Base-by-base conservation (phyloP, 345 rosid genomes). In the Jatropha curcas region DNA sequence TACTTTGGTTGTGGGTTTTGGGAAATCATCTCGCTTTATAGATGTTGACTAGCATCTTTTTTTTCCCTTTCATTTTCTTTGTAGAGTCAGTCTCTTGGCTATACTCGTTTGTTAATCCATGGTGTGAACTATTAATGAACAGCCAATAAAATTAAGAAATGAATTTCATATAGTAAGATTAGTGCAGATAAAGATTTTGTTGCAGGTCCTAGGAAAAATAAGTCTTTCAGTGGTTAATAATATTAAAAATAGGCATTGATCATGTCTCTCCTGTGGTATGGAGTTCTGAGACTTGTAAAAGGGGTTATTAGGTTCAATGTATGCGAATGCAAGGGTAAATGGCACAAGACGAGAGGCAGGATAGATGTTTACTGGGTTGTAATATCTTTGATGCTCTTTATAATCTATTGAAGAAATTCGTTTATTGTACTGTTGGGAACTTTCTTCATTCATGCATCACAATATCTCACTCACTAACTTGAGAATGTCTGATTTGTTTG, bases 401-500 rank as follows among this genome's bases (percentile, higher is more conserved):
- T 37, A 8, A 30, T 33, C 34, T 11, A 60, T 34, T 60, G 30
- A 22, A 34, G 60, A 22, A 37, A 39, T 63, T 16, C 22, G 39
- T 37, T 37, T 24, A 16, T 24, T n/a, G n/a, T 63, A 39, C 14
- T 22, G 4, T 63, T 22, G 28, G 19, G 50, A 63, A 12, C 17
- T 63, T 63, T 19, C 9, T 63, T 63, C n/a, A n/a, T 63, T 65
- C 20, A 31, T 46, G 5, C 19, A 33, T 27, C 35, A 17, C 25
- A 33, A 19, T 48, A 50, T 7, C 28, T 34, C 9, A 30, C 33
- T 33, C 41, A 60, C 64, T 60, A 33, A 60, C 20, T 19, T 33
- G n/a, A 34, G 37, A 60, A 34, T 7, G 2, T 56, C 31, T 41
- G 9, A 33, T 72, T 64, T 74, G 19, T 65, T 80, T 75, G 43